A percentile compares a stretch with the other conserved stretches of the same genome.
Conservation (phyloP, 2,329 filamentous ascomycete genomes). For the Verticillium isaacii region DNA sequence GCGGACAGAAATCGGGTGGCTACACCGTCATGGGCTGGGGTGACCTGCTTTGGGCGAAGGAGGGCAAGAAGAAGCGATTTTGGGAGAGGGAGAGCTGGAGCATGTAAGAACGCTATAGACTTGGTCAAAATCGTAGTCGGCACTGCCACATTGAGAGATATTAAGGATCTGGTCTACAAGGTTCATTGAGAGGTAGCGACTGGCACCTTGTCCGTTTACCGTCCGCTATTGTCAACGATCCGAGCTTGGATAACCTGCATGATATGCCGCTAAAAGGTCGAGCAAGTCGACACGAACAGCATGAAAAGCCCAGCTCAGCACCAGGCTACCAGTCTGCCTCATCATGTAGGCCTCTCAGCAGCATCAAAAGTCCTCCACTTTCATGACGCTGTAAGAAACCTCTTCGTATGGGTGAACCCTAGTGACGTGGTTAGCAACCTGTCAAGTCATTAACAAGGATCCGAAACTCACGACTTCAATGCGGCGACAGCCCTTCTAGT, state of each 20-base stretch:
- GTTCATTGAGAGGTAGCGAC: no score
- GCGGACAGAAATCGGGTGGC: background rate
- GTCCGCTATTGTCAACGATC: no score
- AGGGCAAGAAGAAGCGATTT: background rate
- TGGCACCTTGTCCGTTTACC: no score
- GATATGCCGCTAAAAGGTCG: no score
- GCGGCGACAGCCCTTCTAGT: conserved; percentile 54
- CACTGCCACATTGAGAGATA: no score
- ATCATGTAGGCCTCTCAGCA: no score
- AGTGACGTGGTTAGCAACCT: background rate
- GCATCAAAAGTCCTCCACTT: conserved; percentile 17
- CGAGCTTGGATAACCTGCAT: no score
- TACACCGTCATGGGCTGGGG: conserved; percentile 1
- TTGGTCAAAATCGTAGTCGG: background rate
- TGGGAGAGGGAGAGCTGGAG: background rate
- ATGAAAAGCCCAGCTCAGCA: background rate
- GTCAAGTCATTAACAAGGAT: background rate
- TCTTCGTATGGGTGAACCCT: conserved; percentile 25
- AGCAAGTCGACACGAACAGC: no score
- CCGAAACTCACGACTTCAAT: conserved; percentile 53
- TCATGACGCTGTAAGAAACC: conserved; percentile 17
- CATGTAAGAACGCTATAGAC: background rate
- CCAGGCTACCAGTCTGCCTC: background rate
- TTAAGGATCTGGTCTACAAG: no score
- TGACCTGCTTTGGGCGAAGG: background rate